Base-by-base conservation (phyloP, 805 yeast genomes). In the Lachancea sp. region DNA sequence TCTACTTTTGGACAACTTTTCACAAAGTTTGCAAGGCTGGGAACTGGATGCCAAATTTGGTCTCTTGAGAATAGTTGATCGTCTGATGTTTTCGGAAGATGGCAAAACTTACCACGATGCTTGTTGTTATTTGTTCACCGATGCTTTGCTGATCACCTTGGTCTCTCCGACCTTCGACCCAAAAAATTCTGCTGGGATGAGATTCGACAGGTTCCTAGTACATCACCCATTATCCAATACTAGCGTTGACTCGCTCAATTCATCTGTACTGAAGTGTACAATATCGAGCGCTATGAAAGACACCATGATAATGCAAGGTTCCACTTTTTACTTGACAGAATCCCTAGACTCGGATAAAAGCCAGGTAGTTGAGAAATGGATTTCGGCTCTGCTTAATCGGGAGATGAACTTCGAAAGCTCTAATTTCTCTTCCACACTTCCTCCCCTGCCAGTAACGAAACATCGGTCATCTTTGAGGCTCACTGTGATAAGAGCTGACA, bases 361-460 rank as follows among this genome's bases (percentile, higher is more conserved):
- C 31, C 52, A 55, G 32, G 51, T 62, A 5, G 47, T 66, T 25
- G 64, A 67, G 47, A 67, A 67, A 49, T 68, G 72, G 72, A 60
- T 65, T 11, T 57, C 70, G 1, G 71, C 62, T 0, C 37, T 68
- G 8, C 55, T 68, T 29, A 63, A 67, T 40, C 17, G 15, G 13
- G 37, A 28, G 8, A 24, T 39, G n/a, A 22, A 29, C 6, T 40
- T 45, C 12, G 34, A 31, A 16, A 39, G 43, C 33, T 19, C 28
- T 15, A 39, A 45, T 13, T 41, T 34, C 34, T 49, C 60, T 1
- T 47, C 49, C 21, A 43, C 56, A 9, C 26, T 55, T 9, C 36
- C 53, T 2, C 43, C 41, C 8, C 45, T 49, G 8, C 46, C 46
- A 8, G 51, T 49, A 34, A 40, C 47, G 5, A 22, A 15, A 23